Evolutionary conservation across 1,139 yeast genomes (phyloP).

Genomic region (Debaryomyces nepalensis): DNA sequence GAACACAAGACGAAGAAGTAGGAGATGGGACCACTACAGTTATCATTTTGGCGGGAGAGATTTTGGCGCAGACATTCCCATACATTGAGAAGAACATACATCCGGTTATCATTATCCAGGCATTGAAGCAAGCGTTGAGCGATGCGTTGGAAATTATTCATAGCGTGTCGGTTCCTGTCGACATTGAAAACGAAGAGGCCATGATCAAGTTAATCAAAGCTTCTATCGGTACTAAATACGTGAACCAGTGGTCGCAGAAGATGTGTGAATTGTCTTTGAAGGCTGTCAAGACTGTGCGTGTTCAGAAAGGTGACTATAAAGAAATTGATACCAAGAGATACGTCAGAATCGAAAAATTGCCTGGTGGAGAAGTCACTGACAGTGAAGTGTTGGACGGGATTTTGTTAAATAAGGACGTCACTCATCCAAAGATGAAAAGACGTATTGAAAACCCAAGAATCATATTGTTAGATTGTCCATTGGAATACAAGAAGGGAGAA

Average conservation of each 20-base stretch:
- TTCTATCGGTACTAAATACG: constrained; percentile 95
- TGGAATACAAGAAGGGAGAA: constrained; percentile 98
- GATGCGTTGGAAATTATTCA: constrained; percentile 92
- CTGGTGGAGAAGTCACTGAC: constrained; percentile 96
- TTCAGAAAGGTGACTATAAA: constrained; percentile 68
- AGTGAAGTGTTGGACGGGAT: constrained; percentile 89
- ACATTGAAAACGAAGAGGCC: constrained; percentile 79
- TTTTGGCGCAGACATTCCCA: constrained; percentile 92
- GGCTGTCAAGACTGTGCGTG: constrained; percentile 84
- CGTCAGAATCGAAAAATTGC: constrained; percentile 91
- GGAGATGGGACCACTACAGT: constrained; percentile 99
- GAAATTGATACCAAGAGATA: constrained; percentile 95
- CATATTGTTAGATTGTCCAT: constrained; percentile 89
- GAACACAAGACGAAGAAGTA: constrained; percentile 99
- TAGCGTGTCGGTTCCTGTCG: constrained; percentile 83
- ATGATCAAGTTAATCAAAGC: constrained; percentile 87
- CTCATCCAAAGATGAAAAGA: constrained; percentile 97
- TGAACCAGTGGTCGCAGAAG: constrained; percentile 85
- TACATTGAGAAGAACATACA: constrained; percentile 93
- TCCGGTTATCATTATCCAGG: constrained; percentile 95
- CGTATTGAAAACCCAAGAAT: constrained; percentile 86
- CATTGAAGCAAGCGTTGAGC: constrained; percentile 85
- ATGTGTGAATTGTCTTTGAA: constrained; percentile 89
- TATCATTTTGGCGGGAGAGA: constrained; percentile 93
- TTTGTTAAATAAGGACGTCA: constrained; percentile 92